These are phyloP conservation scores for Aureobasidium uvarum DNA, from an alignment of 2,329 filamentous ascomycete species.

Conservation along the genomic window DNA sequence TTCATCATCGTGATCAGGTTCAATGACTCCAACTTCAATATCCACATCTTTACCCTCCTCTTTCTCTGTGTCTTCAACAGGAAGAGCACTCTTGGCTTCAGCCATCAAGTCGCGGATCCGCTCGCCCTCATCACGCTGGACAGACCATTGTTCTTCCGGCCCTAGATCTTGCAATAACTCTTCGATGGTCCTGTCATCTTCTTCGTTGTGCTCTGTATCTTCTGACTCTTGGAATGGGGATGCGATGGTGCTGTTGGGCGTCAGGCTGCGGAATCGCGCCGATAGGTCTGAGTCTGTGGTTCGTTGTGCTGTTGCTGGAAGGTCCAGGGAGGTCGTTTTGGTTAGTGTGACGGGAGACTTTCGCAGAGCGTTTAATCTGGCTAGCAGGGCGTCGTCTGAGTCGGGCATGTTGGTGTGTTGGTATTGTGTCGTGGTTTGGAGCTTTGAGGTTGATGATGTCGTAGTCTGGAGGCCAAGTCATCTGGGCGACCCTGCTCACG, in stretches of 20 bases:
- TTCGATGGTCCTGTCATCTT: conserved; percentile 49
- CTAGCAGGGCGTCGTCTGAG: conserved; percentile 46
- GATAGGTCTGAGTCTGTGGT: conserved; percentile 37
- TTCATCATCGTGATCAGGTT: neutral
- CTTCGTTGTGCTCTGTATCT: conserved; percentile 38
- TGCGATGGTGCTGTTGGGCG: conserved; percentile 22
- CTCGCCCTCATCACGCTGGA: conserved; percentile 43
- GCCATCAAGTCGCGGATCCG: conserved; percentile 44
- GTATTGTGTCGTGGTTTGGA: neutral
- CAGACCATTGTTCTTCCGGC: conserved; percentile 42
- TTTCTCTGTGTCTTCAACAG: conserved; percentile 33
- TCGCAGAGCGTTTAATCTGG: conserved; percentile 51
- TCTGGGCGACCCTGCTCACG: neutral
- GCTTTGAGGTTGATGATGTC: conserved; percentile 5
- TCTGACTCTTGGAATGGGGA: conserved; percentile 31
- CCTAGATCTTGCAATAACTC: conserved; percentile 48
- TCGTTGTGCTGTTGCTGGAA: conserved; percentile 31
- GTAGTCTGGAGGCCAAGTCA: neutral
- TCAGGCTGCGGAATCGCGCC: conserved; percentile 36
- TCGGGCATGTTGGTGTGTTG: conserved; percentile 22
- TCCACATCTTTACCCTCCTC: conserved; percentile 32
- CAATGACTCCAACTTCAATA: conserved; percentile 1
- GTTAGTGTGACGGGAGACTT: conserved; percentile 43
- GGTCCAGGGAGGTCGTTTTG: conserved; percentile 14
- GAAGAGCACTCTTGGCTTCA: conserved; percentile 45